Evolutionary conservation across 2,329 filamentous ascomycete genomes (phyloP), one percentile per base, ranked within the genome.

Genomic region (Fusarium denticulatum): DNA sequence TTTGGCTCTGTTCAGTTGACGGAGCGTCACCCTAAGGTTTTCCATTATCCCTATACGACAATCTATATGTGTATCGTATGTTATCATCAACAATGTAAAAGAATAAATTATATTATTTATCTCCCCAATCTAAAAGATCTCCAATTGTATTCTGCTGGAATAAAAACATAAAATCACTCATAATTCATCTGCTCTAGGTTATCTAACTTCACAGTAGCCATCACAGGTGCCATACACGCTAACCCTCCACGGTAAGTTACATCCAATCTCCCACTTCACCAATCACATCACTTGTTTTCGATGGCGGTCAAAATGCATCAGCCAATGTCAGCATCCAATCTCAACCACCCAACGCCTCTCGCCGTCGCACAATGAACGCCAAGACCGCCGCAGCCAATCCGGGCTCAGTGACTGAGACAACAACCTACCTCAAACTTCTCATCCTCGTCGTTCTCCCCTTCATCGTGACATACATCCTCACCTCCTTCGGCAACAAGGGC

Each of bases 391-490:
- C 47, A 26, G 42, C 47, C 24, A 46, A 37, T 46, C 22, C 12
- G 13, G 40, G 32, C 34, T n/a, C 28, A 15, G 26, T 9, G 2
- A 3, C 22, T 4, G 39, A 57, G 2, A 5, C 24, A 34, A 5
- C 24, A 1, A 43, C 66, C 11, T 73, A 67, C 15, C 32, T 32
- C 13, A 55, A 46, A 6, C 3, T 8, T 7, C 6, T 49, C 28
- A 18, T 28, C 5, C 55, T 71, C 20, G 15, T 56, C 7, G 4
- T 47, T 2, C 15, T 75, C 2, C 60, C 64, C 5, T 73, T 69
- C 22, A 1, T 70, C 18, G 30, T 61, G 7, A 74, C 69, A 7
- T 75, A 73, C 6, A 7, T 24, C n/a, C 70, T 63, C 34, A 75
- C 64, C 3, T 16, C 59, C 5, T 5, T 66, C 0, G 46, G 58